phyloP scores from a whole-genome alignment of 148 eudicot genomes.

The Rhododendron mucronatum region DNA sequence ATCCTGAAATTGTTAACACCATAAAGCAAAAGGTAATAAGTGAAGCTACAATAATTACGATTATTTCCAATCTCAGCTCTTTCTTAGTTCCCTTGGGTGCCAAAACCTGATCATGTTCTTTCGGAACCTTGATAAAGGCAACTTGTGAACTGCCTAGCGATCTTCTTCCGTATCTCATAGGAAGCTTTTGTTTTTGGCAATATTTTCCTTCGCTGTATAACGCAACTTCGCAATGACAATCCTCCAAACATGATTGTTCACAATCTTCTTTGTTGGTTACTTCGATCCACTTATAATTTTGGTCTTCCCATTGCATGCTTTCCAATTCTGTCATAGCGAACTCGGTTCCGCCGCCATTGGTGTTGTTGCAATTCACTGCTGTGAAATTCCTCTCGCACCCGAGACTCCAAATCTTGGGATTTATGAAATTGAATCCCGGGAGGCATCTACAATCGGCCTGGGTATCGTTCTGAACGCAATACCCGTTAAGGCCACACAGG shows the following conservation, averaged over 20 bases:
- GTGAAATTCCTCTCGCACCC: too few species aligned
- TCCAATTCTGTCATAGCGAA: constrained; percentile 1
- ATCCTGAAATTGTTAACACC: background rate
- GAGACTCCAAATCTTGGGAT: too few species aligned
- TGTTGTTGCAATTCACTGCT: too few species aligned
- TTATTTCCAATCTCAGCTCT: background rate
- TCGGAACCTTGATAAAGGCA: constrained; percentile 7
- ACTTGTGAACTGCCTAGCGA: too few species aligned
- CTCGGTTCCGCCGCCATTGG: too few species aligned
- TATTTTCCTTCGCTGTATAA: background rate
- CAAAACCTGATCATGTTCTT: background rate
- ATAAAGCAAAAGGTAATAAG: background rate
- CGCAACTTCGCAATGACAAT: constrained; percentile 13
- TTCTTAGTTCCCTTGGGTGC: background rate
- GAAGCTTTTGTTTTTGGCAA: constrained; percentile 12
- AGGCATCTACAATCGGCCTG: too few species aligned
- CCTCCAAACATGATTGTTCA: constrained; percentile 4
- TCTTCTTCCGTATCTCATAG: constrained; percentile 12
- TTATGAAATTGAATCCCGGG: too few species aligned
- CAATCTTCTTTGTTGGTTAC: background rate
- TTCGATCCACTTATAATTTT: background rate
- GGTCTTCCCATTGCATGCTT: constrained; percentile 10
- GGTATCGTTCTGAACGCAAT: too few species aligned
- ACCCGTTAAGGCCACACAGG: too few species aligned
- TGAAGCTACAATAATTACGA: background rate